Base-by-base conservation (phyloP, 805 yeast species). In the Zygosaccharomyces bisporus region DNA sequence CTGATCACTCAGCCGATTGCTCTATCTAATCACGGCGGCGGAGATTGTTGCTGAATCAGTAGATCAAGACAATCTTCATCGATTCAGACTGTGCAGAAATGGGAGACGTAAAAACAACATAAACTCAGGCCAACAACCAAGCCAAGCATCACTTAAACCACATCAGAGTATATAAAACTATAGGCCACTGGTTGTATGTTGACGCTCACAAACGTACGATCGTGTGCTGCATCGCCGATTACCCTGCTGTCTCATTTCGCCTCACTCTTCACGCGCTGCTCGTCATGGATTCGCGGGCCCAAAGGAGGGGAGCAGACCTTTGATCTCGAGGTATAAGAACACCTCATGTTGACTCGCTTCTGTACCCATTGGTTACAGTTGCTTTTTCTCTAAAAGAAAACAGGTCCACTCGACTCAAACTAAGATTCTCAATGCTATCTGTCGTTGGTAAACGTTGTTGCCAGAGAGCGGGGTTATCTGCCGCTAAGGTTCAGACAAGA, bases 401-500 rank as follows among this genome's bases (percentile, higher is more conserved):
- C 10, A 8, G 3, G 12, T 10, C 14, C 25, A 34, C 10, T 4
- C 13, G 14, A 18, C 16, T 25, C 30, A 32, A 17, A n/a, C 23
- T 17, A 25, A 4, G 14, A 18, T 24, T 25, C 40, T 16, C 20
- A 30, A 47, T 47, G 51, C 21, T 47, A 34, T 41, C 48, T 20
- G 51, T 48, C 25, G 40, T 36, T 34, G 35, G 51, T 34, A 42
- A 40, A 30, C 51, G 48, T 39, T 43, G 41, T 19, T 39, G 43
- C 23, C 38, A 41, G 25, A 34, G 44, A 17, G 14, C 30, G 6
- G 25, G 35, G 16, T 14, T 32, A 10, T 14, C 43, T 25, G 48
- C 37, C 16, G 32, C 33, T n/a, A 49, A 48, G 39, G 34, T 30
- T 20, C 62, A 47, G 34, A 44, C 43, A 60, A 87, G 99, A 76